These are phyloP conservation scores for Echinosophora koreensis DNA, from an alignment of 306 rosid genomes.

Conservation along the genomic window DNA sequence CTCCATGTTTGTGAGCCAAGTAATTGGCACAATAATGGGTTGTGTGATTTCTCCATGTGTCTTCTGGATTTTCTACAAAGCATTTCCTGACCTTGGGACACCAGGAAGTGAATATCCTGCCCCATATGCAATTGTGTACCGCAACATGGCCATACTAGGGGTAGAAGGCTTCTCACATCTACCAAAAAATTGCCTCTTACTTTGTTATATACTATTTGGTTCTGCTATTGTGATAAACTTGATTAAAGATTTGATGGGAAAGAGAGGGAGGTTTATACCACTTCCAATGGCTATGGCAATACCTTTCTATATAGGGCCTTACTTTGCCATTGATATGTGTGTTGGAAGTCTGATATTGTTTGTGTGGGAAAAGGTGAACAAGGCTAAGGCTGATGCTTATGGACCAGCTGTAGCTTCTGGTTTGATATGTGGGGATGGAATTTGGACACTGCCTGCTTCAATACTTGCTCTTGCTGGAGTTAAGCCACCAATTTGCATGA, in stretches of 20 bases:
- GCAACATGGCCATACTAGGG: constrained; percentile 59
- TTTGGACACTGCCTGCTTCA: constrained; percentile 66
- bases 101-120: constrained; percentile 52
- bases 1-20: constrained; percentile 67
- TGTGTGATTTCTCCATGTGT: constrained; percentile 61
- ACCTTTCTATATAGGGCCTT: constrained; percentile 62
- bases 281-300: constrained; percentile 70
- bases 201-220: constrained; percentile 56
- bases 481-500: constrained; percentile 70
- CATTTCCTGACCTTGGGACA: constrained; percentile 57
- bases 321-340: constrained; percentile 65
- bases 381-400: constrained; percentile 60
- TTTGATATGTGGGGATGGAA: constrained; percentile 69
- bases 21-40: constrained; percentile 64
- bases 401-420: constrained; percentile 68
- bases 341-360: constrained; percentile 61
- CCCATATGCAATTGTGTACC: constrained; percentile 51
- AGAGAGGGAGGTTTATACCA: constrained; percentile 58
- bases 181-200: constrained; percentile 56
- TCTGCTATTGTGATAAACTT: constrained; percentile 49
- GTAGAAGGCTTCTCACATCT: constrained; percentile 55
- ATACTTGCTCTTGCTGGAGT: constrained; percentile 58
- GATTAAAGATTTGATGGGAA: constrained; percentile 52
- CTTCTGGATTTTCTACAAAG: constrained; percentile 64
- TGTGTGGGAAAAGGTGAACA: constrained; percentile 54